These are phyloP conservation scores for Halteria grandinella DNA, from an alignment of 73 alveolate genomes.

Conservation along the genomic window DNA sequence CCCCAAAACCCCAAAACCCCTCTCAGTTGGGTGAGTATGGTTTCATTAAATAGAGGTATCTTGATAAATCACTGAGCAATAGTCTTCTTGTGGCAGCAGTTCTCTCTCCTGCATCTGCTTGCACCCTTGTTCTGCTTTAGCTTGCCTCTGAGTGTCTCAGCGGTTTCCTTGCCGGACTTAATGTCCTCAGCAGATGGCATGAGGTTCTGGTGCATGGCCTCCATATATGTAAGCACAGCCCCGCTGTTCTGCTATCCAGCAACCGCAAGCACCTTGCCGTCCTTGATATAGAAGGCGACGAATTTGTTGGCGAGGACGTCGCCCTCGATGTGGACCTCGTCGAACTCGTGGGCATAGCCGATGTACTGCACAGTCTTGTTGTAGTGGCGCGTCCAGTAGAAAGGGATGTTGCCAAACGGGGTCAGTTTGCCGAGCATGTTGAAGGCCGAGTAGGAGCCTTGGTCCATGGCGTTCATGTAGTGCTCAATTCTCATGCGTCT, in stretches of 20 bases:
- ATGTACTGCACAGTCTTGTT: slow-evolving; percentile 60
- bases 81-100: slow-evolving; percentile 20
- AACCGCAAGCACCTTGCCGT: slow-evolving; percentile 53
- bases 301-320: slow-evolving; percentile 59
- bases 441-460: slow-evolving; percentile 85
- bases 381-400: slow-evolving; percentile 89
- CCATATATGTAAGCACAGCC: slow-evolving; percentile 26
- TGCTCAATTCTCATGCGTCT: slow-evolving; percentile 85
- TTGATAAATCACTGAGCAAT: not conserved
- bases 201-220: slow-evolving; percentile 55
- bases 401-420: slow-evolving; percentile 83
- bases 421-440: slow-evolving; percentile 83
- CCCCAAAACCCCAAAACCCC: slow-evolving; percentile 1
- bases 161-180: slow-evolving; percentile 50
- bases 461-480: slow-evolving; percentile 78
- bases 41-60: no score
- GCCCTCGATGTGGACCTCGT: slow-evolving; percentile 78
- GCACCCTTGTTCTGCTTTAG: slow-evolving; percentile 1
- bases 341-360: slow-evolving; percentile 62
- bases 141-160: slow-evolving; percentile 27
- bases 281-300: slow-evolving; percentile 68
- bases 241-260: slow-evolving; percentile 33
- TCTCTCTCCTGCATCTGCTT: slow-evolving; percentile 29
- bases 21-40: not conserved
- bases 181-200: slow-evolving; percentile 59